A percentile compares a stretch with the other conserved stretches of the same genome.
Evolutionary conservation across 2,329 filamentous ascomycete genomes (phyloP).

Genomic region (Colletotrichum horii): DNA sequence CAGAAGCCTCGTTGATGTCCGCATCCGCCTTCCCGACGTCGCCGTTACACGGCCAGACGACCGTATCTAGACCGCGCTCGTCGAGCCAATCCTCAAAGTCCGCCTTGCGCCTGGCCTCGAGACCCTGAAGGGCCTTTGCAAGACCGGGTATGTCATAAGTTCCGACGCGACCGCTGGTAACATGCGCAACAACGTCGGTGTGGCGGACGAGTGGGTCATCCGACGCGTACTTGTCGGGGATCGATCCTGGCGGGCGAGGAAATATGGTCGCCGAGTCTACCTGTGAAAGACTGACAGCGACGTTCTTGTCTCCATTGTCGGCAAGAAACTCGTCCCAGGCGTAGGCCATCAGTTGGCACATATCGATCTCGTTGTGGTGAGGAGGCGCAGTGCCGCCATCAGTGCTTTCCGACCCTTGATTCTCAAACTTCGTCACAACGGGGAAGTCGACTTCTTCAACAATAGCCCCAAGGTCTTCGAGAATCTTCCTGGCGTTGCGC

Average conservation of each 20-base stretch:
- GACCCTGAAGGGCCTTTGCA: not conserved
- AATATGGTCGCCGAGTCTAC: slow-evolving; percentile 26
- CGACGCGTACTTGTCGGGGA: not conserved
- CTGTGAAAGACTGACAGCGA: not conserved
- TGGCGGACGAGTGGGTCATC: not conserved
- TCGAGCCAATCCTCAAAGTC: not conserved
- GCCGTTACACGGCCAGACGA: not conserved
- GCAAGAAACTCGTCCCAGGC: slow-evolving; percentile 24
- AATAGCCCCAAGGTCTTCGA: slow-evolving; percentile 46
- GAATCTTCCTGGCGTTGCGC: slow-evolving; percentile 34
- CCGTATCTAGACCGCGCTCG: not conserved
- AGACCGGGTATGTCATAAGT: not conserved
- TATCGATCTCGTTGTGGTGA: not conserved
- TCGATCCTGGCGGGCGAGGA: not conserved
- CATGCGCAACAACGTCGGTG: not conserved
- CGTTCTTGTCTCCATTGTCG: slow-evolving; percentile 20
- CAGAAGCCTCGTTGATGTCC: not conserved
- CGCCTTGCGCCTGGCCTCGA: not conserved
- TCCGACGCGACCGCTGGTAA: not conserved
- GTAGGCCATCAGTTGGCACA: not conserved
- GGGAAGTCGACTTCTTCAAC: slow-evolving; percentile 35
- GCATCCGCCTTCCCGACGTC: not conserved
- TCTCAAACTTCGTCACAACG: not conserved
- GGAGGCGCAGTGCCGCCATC: not conserved
- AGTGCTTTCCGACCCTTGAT: not conserved